Percentiles rank a stretch among this genome's conserved stretches.
Conservation (phyloP, 176 grass and related monocot species). For the Eragrostis curvula region DNA sequence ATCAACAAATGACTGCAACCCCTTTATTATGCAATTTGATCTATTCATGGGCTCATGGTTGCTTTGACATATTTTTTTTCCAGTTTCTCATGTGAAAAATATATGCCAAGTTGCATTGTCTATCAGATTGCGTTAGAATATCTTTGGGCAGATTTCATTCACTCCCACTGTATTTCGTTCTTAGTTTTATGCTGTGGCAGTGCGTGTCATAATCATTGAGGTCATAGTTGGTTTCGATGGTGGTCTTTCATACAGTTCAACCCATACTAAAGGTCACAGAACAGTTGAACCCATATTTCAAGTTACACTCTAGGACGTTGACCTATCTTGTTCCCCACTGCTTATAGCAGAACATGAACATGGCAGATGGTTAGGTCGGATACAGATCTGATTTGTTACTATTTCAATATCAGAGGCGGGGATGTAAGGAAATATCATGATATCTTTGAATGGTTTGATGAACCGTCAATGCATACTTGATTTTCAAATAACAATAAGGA, state of each 20-base stretch:
- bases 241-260: constrained; percentile 36
- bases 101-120: not conserved
- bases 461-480: not conserved
- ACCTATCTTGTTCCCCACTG: constrained; percentile 38
- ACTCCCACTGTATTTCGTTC: not conserved
- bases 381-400: not conserved
- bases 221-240: constrained; percentile 12
- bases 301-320: not conserved
- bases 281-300: constrained; percentile 34
- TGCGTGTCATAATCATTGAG: constrained; percentile 20
- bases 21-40: constrained; percentile 2
- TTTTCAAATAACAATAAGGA: constrained; percentile 24
- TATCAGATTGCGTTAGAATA: constrained; percentile 10
- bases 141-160: not conserved
- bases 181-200: not conserved
- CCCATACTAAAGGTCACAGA: not conserved
- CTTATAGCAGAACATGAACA: constrained; percentile 18
- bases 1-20: not conserved
- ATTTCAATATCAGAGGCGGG: constrained; percentile 13
- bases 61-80: not conserved
- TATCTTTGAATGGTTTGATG: constrained; percentile 1
- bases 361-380: constrained; percentile 4
- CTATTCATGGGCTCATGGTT: not conserved
- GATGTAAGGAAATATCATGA: not conserved
- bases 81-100: constrained; percentile 11